Evolutionary conservation across 2,329 filamentous ascomycete species (phyloP).

Genomic region (Neophaeococcomyces aloes): DNA sequence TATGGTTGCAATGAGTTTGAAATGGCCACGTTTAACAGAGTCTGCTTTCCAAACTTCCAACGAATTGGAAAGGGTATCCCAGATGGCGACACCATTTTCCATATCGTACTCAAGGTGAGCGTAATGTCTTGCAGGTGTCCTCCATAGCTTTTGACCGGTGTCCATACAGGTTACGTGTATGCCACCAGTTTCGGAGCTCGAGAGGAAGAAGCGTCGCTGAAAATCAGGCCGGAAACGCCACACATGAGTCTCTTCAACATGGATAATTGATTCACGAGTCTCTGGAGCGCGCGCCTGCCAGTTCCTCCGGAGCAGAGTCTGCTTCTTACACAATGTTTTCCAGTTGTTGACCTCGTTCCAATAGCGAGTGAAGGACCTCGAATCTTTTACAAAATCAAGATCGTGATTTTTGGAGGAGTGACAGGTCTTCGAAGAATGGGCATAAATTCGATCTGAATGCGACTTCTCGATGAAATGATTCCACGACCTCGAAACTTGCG

Average conservation of each 20-base stretch:
- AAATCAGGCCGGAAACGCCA: slow-evolving; percentile 40
- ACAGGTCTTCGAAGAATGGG: slow-evolving; percentile 24
- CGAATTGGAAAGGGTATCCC: slow-evolving; percentile 35
- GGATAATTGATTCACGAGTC: slow-evolving; percentile 31
- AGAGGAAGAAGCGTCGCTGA: slow-evolving; percentile 36
- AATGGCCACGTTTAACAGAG: slow-evolving; percentile 29
- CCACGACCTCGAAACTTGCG: slow-evolving; percentile 29
- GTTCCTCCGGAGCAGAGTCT: slow-evolving; percentile 30
- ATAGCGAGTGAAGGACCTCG: slow-evolving; percentile 28
- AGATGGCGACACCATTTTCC: slow-evolving; percentile 37
- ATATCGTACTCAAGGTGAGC: slow-evolving; percentile 36
- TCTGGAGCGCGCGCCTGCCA: slow-evolving; percentile 29
- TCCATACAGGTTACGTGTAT: slow-evolving; percentile 40
- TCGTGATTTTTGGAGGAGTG: slow-evolving; percentile 24
- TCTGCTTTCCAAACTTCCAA: slow-evolving; percentile 38
- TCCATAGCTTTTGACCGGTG: slow-evolving; percentile 32
- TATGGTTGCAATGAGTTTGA: slow-evolving; percentile 31
- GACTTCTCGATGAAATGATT: slow-evolving; percentile 34
- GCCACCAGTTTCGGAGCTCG: slow-evolving; percentile 37
- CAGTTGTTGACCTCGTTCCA: slow-evolving; percentile 27
- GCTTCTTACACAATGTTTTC: slow-evolving; percentile 37
- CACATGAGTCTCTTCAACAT: slow-evolving; percentile 32
- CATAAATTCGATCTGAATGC: slow-evolving; percentile 35
- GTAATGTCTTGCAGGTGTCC: slow-evolving; percentile 31
- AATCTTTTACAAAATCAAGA: slow-evolving; percentile 24